Evolutionary conservation across 306 rosid species (phyloP), one percentile per base, ranked within the genome.

Genomic region (Astragalus membranaceus): DNA sequence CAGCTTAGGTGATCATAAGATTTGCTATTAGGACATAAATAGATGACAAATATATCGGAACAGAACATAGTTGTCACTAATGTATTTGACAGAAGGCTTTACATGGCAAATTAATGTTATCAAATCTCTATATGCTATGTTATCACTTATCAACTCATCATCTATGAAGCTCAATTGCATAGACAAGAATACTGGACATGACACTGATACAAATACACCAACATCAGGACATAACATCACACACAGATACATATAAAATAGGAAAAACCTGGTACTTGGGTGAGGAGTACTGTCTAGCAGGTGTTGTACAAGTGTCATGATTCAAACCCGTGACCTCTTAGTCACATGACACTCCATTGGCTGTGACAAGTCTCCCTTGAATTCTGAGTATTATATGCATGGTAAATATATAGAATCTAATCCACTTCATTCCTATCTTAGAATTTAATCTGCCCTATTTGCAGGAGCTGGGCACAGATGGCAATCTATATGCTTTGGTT

Each of bases 391-490:
- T 77, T 53, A 36, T 55, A n/a, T 64, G 43, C 41, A 8, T 53
- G 17, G 20, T 72, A 35, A 36, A 36, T 66, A 26, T 67, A 51
- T 67, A 23, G 6, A 58, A 23, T 78, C 20, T 65, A 72, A 42
- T 41, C 37, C 35, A 47, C 50, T 60, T 69, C 20, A 30, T 78
- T 70, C 29, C 46, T 35, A 64, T 65, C 49, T 51, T 16, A 11
- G 57, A 32, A 16, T 59, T 75, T 64, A 16, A 20, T 64, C 33
- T 60, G 61, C 60, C 10, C 75, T 37, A 49, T 82, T 72, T 84
- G 67, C 73, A 91, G 99, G 97, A 94, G 85, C 96, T 94, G 73
- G 97, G 99, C 80, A 81, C 96, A 7, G 97, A 91, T 78, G 84
- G 59, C 78, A 94, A 94, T 80, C 85, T 94, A 61, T 94, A 94